Evolutionary conservation across 2,329 filamentous ascomycete genomes (phyloP).

Genomic region (Cladosporium sp.): DNA sequence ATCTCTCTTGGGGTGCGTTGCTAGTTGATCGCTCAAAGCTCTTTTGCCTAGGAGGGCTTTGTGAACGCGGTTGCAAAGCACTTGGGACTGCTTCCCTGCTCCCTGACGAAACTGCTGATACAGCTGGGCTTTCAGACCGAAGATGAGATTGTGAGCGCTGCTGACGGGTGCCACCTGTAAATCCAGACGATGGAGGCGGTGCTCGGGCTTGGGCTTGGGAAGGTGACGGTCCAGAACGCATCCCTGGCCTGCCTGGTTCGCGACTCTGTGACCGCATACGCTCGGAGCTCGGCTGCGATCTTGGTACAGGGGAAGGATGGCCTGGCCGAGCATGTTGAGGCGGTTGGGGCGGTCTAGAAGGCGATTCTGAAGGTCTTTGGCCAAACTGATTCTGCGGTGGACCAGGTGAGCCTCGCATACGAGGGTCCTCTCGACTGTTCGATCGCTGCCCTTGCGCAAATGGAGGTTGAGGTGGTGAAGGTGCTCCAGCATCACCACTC

Average conservation of each 20-base stretch:
- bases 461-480: constrained; percentile 27
- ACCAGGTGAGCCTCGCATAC: constrained; percentile 33
- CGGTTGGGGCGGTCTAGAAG: neutral
- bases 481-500: constrained; percentile 5
- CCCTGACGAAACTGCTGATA: constrained; percentile 14
- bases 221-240: constrained; percentile 31
- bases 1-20: constrained; percentile 6
- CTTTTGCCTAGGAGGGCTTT: constrained; percentile 26
- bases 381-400: constrained; percentile 33
- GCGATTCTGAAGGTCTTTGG: constrained; percentile 23
- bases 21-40: constrained; percentile 9
- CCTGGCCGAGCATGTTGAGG: constrained; percentile 1
- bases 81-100: constrained; percentile 5
- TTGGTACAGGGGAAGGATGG: constrained; percentile 21
- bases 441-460: constrained; percentile 32
- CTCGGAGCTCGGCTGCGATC: constrained; percentile 35
- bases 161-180: neutral
- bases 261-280: constrained; percentile 37
- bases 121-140: constrained; percentile 23
- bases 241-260: constrained; percentile 26
- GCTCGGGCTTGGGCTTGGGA: constrained; percentile 21
- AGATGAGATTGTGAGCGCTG: constrained; percentile 18
- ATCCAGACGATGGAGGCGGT: constrained; percentile 7
- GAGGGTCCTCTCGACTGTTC: constrained; percentile 33
- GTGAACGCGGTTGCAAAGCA: constrained; percentile 20